Evolutionary conservation across 495 filamentous ascomycete genomes (phyloP), one percentile per base, ranked within the genome.

Genomic region (Penicillium canescens): DNA sequence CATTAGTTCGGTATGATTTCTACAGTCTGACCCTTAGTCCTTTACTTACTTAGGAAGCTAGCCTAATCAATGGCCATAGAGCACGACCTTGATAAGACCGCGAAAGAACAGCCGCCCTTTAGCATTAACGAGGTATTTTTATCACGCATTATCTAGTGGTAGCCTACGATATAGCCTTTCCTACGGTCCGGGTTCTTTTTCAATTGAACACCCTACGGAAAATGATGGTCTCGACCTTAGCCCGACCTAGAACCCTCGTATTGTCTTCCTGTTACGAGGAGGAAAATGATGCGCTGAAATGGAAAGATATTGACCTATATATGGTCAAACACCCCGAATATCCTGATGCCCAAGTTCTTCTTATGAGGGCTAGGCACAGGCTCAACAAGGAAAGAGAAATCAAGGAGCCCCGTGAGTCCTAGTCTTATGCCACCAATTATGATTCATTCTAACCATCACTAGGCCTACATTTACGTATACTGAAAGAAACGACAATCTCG

Each of bases 321-420:
- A 66, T 62, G 24, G 56, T 66, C 24, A 66, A 61, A 37, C 14
- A 64, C 36, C 61, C 59, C 3, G 47, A 67, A 24, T 7, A 63
- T 55, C 50, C 54, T 6, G 41, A 38, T 23, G 52, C 40, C 36
- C 20, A 67, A 41, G 37, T 58, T 9, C 61, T 67, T 47, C 64
- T 67, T 23, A 67, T 63, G 42, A 61, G 55, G 43, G 55, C 54
- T 1, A 57, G 6, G 14, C 50, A 67, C 46, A 41, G 63, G 16
- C 43, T 66, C 9, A 66, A 66, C 34, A 66, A 66, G 26, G 60
- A n/a, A 52, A 42, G 16, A 59, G 63, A 42, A 67, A 66, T 18
- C 18, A 57, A 39, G 60, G 57, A 13, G 51, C 54, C 3, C 36
- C 35, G 51, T 62, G 36, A 66, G 63, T 58, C 14, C 34, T 26